Evolutionary conservation across 2,329 filamentous ascomycete genomes (phyloP), one percentile per base, ranked within the genome.

Genomic region (Diaporthe capsici): DNA sequence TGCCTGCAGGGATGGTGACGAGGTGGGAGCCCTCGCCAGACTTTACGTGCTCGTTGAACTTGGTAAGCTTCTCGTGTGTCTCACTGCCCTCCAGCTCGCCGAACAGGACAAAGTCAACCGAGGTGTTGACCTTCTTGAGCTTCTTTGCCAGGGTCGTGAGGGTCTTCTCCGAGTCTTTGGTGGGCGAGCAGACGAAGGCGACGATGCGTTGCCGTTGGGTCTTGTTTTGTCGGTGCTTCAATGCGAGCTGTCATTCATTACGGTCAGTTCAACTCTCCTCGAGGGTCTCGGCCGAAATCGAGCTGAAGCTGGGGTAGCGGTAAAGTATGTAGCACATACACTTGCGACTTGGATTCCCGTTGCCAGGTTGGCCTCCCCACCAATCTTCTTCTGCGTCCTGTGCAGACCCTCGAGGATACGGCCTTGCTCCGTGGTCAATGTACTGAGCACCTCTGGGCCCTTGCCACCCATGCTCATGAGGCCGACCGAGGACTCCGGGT

Each of bases 391-490:
- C 88, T 92, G 92, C 77, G 95, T 99, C 82, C 94, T 93, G 86
- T 96, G 96, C 85, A 98, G 88, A 73, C 96, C 96, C 78, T 98
- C 95, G 78, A 98, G 89, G 81, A 99, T 95, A 88, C 97, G 97
- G 85, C 97, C 97, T 83, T 97, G 95, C 85, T 99, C 97, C 76
- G 95, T 96, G 72, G 97, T 98, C 83, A 98, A 91, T 47, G 97
- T 99, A 75, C 97, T 97, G 78, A 99, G 91, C 78, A 99, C 96
- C 87, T 98, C 96, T 67, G 97, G 97, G n/a, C 95, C 96, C 83
- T 95, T 96, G 82, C 96, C 97, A 78, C 95, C 97, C 96, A 98
- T 98, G 86, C 95, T 98, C 96, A 99, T 98, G 78, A 99, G 89
- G 71, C 97, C 97, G 79, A 99, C 97, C 15, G 96, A 97, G 10